Conservation (phyloP, 495 filamentous ascomycete genomes). For the Sphaerosporella brunnea region DNA sequence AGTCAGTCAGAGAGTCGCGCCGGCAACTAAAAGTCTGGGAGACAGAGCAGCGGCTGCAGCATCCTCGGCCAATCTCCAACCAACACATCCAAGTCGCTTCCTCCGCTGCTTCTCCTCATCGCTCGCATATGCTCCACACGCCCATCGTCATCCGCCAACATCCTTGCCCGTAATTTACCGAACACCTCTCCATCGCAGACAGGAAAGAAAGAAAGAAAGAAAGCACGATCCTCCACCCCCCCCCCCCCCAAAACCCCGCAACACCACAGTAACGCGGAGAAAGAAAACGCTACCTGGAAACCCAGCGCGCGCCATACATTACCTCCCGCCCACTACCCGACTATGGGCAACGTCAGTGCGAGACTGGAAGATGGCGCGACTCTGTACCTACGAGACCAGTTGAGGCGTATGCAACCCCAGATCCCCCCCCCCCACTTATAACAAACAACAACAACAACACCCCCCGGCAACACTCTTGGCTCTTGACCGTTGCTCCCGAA, state of each 20-base stretch:
- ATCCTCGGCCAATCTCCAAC: too few relatives aligned
- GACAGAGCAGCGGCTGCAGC: too few relatives aligned
- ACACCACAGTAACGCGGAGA: too few relatives aligned
- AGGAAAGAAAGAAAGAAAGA: too few relatives aligned
- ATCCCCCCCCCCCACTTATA: background rate
- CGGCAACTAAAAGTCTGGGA: too few relatives aligned
- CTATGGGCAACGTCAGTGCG: slow-evolving; percentile 88
- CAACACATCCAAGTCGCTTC: too few relatives aligned
- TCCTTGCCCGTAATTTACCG: background rate
- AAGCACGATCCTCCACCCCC: too few relatives aligned
- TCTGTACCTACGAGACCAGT: slow-evolving; percentile 80
- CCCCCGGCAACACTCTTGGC: background rate
- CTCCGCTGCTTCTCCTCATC: too few relatives aligned
- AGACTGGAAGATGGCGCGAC: slow-evolving; percentile 68
- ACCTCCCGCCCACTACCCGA: slow-evolving; percentile 2
- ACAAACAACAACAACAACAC: slow-evolving; percentile 2
- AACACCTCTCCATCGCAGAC: background rate
- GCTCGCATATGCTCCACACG: too few relatives aligned
- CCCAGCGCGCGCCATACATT: background rate
- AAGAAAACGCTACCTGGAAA: background rate
- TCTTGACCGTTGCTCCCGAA: background rate
- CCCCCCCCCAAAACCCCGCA: too few relatives aligned
- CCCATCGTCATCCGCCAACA: background rate
- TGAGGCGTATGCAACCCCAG: slow-evolving; percentile 41
- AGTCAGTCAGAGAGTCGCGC: too few relatives aligned